These are phyloP conservation scores for Paraphaeosphaeria minitans DNA, from an alignment of 2,329 filamentous ascomycete species.

Conservation along the genomic window DNA sequence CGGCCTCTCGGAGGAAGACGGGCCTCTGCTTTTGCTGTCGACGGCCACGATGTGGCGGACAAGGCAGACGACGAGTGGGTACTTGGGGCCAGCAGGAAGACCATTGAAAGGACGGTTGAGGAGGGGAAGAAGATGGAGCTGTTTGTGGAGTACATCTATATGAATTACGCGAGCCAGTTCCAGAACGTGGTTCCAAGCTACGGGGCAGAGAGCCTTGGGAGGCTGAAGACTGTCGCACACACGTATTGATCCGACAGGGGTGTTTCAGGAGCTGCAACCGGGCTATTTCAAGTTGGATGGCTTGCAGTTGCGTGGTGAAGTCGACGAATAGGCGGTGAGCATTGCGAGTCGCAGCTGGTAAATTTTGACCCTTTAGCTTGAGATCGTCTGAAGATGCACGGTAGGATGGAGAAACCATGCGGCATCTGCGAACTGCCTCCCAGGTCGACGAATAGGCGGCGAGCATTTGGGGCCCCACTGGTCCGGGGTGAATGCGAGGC, in stretches of 20 bases:
- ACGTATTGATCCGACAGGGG: conserved; percentile 49
- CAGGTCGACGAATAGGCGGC: conserved; percentile 1
- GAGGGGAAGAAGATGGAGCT: conserved; percentile 13
- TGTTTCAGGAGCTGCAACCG: conserved; percentile 50
- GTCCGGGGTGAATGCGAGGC: background rate
- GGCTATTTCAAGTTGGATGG: conserved; percentile 52
- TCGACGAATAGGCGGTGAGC: too few relatives aligned
- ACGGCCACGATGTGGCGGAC: conserved; percentile 25
- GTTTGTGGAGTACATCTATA: conserved; percentile 47
- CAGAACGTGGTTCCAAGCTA: conserved; percentile 53
- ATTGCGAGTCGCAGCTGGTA: too few relatives aligned
- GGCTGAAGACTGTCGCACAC: conserved; percentile 40
- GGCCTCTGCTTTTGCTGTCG: conserved; percentile 26
- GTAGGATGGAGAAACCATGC: too few relatives aligned
- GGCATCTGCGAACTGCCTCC: background rate
- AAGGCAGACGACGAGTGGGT: conserved; percentile 29
- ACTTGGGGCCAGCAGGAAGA: conserved; percentile 19
- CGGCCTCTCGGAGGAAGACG: conserved; percentile 25
- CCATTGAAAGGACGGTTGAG: conserved; percentile 18
- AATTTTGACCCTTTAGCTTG: too few relatives aligned
- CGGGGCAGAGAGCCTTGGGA: conserved; percentile 44
- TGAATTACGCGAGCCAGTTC: conserved; percentile 55
- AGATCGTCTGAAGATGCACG: too few relatives aligned
- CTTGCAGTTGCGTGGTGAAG: background rate
- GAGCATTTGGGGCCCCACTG: background rate